Evolutionary conservation across 306 rosid species (phyloP).

Genomic region (Malus asiatica): DNA sequence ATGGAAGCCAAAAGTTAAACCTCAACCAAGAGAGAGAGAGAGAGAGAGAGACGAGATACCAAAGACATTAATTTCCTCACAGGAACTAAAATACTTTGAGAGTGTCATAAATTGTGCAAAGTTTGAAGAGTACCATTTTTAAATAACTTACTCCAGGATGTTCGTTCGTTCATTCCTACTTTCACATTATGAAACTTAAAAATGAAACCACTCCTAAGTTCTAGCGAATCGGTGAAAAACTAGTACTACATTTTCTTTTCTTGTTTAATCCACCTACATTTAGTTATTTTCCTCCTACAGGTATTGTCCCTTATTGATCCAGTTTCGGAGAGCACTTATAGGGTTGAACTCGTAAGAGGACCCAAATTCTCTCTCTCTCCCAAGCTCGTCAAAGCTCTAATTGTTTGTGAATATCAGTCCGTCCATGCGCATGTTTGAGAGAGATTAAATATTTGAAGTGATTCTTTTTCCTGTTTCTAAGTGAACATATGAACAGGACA

Average conservation of each 20-base stretch:
- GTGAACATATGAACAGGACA: not conserved
- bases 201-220: not conserved
- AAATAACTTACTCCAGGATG: not conserved
- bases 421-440: not conserved
- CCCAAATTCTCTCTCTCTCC: not conserved
- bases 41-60: not conserved
- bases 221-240: not conserved
- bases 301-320: too few species aligned
- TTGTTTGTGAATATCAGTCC: not conserved
- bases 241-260: not conserved
- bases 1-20: constrained; percentile 18
- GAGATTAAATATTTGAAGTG: not conserved
- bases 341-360: too few species aligned
- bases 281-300: not conserved
- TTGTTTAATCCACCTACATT: not conserved
- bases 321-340: too few species aligned
- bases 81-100: not conserved
- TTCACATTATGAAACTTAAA: not conserved
- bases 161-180: not conserved
- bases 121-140: not conserved
- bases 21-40: not conserved
- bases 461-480: not conserved
- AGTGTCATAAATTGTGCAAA: not conserved
- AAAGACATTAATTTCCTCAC: not conserved
- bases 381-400: not conserved